Evolutionary conservation across 805 yeast genomes (phyloP), one percentile per base, ranked within the genome.

Genomic region (Kluyveromyces starmeri): DNA sequence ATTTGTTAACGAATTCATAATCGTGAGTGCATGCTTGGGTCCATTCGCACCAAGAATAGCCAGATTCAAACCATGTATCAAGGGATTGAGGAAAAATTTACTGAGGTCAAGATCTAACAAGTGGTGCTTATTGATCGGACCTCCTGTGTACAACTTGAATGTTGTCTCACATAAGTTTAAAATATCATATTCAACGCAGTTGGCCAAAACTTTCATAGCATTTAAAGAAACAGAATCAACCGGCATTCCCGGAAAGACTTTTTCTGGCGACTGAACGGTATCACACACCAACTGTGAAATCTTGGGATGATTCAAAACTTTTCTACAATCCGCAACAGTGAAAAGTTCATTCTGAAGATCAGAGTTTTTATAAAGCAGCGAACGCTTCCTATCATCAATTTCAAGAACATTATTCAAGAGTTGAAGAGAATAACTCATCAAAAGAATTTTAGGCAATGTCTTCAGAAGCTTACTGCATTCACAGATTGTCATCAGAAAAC

Each of bases 271-370:
- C 34, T 64, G 37, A 40, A 61, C 39, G 40, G 64, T 38, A 27
- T 46, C 31, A 38, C 50, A 49, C 36, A 52, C 59, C 47, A 51
- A 51, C 41, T 50, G 59, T 50, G 43, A 61, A 27, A 37, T 51
- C 36, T 46, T 47, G 18, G 47, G 68, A 55, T 34, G 61, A 50
- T 49, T 70, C 64, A 31, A 64, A 53, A 28, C 63, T 0, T 66
- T 65, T 46, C 79, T 58, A 2, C 73, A 62, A 44, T 73, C 79
- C 34, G 73, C 61, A 45, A 66, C 64, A 4, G 65, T 57, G 14
- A 70, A 50, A 7, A 72, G 43, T 7, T 64, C 59, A 4, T 64
- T 56, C 35, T 54, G 57, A 29, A 64, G 53, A 5, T 60, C 46
- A 4, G 51, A 55, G 20, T 42, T 46, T 4, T 40, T 40, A 33